Evolutionary conservation across 805 yeast species (phyloP).

Genomic region (Pachysolen tannophilus): DNA sequence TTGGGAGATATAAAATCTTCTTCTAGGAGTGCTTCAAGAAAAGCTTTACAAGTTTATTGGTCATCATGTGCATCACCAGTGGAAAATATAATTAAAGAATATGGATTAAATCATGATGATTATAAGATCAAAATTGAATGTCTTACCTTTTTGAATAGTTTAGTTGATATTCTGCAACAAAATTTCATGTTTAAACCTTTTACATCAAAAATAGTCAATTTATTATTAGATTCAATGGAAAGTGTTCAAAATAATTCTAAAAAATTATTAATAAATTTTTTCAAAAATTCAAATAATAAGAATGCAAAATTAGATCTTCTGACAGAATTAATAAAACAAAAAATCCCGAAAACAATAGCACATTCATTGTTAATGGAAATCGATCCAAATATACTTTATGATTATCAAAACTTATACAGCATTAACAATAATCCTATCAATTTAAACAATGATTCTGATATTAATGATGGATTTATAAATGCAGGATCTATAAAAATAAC

Average conservation of each 20-base stretch:
- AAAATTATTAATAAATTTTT: slow-evolving; percentile 27
- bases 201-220: slow-evolving; percentile 16
- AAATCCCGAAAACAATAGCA: slow-evolving; percentile 20
- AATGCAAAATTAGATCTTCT: slow-evolving; percentile 38
- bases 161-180: slow-evolving; percentile 26
- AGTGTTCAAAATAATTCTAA: slow-evolving; percentile 9
- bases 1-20: slow-evolving; percentile 32
- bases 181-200: slow-evolving; percentile 25
- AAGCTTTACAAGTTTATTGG: slow-evolving; percentile 49
- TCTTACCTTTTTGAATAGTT: slow-evolving; percentile 34
- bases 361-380: slow-evolving; percentile 20
- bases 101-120: slow-evolving; percentile 33
- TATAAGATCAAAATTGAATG: slow-evolving; percentile 32
- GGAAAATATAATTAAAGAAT: slow-evolving; percentile 33
- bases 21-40: slow-evolving; percentile 35
- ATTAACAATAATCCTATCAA: not conserved
- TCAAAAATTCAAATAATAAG: slow-evolving; percentile 25
- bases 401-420: slow-evolving; percentile 8
- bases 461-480: slow-evolving; percentile 14
- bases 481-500: slow-evolving; percentile 22
- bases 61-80: slow-evolving; percentile 40
- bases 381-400: slow-evolving; percentile 18
- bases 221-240: not conserved
- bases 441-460: not conserved
- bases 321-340: slow-evolving; percentile 28